phyloP scores from a whole-genome alignment of 164 flowering plant genomes.

The Stephania japonica region DNA sequence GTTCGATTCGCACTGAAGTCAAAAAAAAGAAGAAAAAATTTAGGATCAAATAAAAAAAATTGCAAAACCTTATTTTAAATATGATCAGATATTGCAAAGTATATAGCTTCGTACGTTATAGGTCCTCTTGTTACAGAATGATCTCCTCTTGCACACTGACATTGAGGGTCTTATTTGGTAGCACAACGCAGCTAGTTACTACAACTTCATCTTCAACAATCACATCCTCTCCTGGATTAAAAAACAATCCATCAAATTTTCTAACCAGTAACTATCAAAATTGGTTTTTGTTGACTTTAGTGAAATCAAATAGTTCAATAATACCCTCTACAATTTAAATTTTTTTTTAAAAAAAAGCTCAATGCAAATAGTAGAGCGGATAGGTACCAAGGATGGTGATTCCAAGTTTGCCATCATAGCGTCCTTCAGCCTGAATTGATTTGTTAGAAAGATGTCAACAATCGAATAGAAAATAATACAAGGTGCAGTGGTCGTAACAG shows the following conservation, averaged over 20 bases:
- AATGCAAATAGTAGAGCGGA: background rate
- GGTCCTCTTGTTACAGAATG: conserved; percentile 40
- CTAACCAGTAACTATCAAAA: too few species aligned
- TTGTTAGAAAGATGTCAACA: background rate
- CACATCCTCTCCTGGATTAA: conserved; percentile 77
- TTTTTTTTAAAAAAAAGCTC: background rate
- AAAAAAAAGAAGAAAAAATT: too few species aligned
- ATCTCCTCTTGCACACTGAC: conserved; percentile 90
- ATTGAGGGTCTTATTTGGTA: conserved; percentile 87
- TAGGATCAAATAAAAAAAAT: too few species aligned
- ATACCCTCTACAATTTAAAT: too few species aligned
- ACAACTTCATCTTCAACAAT: conserved; percentile 94
- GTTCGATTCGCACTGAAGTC: too few species aligned
- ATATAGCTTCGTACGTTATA: too few species aligned
- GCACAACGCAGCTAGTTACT: conserved; percentile 80
- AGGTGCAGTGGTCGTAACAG: too few species aligned
- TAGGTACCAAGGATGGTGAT: conserved; percentile 64
- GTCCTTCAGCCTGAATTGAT: conserved; percentile 47
- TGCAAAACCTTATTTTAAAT: background rate
- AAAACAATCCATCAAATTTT: background rate
- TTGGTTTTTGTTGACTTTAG: too few species aligned
- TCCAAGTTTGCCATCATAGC: conserved; percentile 64
- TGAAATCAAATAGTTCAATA: too few species aligned
- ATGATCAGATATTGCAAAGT: too few species aligned
- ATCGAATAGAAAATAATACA: too few species aligned